A percentile compares a stretch with the other conserved stretches of the same genome.
Conservation (phyloP, 192 early-diverging fungal genomes). For the Hyaloraphidium curvatum region DNA sequence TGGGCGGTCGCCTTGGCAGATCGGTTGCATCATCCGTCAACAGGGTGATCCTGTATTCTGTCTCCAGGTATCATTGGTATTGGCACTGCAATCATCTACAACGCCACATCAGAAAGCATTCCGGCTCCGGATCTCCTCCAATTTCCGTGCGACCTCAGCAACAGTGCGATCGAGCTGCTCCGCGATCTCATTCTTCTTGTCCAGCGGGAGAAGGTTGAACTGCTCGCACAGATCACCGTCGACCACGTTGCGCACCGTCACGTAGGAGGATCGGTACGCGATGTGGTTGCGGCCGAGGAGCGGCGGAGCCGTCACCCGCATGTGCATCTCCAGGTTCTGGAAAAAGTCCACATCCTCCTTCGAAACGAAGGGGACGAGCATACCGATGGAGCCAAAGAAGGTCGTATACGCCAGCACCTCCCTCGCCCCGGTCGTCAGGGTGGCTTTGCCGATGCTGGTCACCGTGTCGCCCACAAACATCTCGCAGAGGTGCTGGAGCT, state of each 20-base stretch:
- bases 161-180: conserved; percentile 72
- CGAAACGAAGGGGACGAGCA: conserved; percentile 67
- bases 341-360: conserved; percentile 88
- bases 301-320: conserved; percentile 57
- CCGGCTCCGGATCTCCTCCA: conserved; percentile 69
- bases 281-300: conserved; percentile 73
- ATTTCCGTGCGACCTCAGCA: conserved; percentile 72
- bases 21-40: no score
- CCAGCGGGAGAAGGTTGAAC: conserved; percentile 49
- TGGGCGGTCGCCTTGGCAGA: no score
- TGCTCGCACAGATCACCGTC: conserved; percentile 93
- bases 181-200: conserved; percentile 56
- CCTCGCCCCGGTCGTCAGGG: conserved; percentile 68
- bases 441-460: conserved; percentile 56
- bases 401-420: conserved; percentile 75
- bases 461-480: conserved; percentile 78
- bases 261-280: conserved; percentile 55
- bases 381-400: conserved; percentile 63
- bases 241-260: conserved; percentile 42
- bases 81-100: no score
- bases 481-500: conserved; percentile 46
- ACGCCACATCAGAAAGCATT: conserved; percentile 30
- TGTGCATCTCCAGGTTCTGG: conserved; percentile 72
- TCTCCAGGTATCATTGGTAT: no score
- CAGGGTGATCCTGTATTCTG: no score